These are phyloP conservation scores for Candolleomyces eurysporus DNA, from an alignment of 768 basidiomycete species.

Conservation along the genomic window DNA sequence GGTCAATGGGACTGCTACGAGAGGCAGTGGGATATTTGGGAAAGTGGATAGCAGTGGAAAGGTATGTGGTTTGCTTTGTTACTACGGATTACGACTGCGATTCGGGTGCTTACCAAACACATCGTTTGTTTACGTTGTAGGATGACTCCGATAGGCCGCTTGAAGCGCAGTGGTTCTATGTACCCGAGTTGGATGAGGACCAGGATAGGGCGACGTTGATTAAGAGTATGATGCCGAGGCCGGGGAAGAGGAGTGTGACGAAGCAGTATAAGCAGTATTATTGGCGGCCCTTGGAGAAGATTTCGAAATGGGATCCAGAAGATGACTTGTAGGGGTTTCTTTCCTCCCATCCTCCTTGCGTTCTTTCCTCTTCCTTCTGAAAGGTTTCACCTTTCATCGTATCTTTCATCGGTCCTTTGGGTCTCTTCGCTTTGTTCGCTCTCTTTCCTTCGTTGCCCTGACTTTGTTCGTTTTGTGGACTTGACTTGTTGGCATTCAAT, in stretches of 20 bases:
- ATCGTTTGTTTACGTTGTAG: constrained; percentile 23
- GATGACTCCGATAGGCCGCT: constrained; percentile 48
- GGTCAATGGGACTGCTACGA: constrained; percentile 38
- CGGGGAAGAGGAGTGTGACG: constrained; percentile 71
- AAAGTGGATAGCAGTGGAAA: constrained; percentile 67
- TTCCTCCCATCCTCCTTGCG: not conserved
- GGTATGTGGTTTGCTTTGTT: constrained; percentile 31
- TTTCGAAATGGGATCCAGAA: constrained; percentile 72
- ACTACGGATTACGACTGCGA: not conserved
- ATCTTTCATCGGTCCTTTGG: not conserved
- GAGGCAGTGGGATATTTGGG: constrained; percentile 63
- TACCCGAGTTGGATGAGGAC: constrained; percentile 69
- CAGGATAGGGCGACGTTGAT: constrained; percentile 67
- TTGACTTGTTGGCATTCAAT: not conserved
- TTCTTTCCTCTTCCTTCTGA: not conserved
- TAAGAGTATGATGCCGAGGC: constrained; percentile 70
- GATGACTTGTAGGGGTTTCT: constrained; percentile 44
- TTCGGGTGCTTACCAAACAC: too few species aligned
- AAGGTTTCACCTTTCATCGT: not conserved
- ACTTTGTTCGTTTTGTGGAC: not conserved
- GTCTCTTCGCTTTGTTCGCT: not conserved
- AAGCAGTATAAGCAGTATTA: constrained; percentile 88
- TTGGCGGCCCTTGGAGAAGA: constrained; percentile 70
- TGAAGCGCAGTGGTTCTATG: constrained; percentile 75
- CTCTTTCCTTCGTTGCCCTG: not conserved